Evolutionary conservation across 164 flowering plant species (phyloP), one percentile per base, ranked within the genome.

Genomic region (Cinnamomum micranthum): DNA sequence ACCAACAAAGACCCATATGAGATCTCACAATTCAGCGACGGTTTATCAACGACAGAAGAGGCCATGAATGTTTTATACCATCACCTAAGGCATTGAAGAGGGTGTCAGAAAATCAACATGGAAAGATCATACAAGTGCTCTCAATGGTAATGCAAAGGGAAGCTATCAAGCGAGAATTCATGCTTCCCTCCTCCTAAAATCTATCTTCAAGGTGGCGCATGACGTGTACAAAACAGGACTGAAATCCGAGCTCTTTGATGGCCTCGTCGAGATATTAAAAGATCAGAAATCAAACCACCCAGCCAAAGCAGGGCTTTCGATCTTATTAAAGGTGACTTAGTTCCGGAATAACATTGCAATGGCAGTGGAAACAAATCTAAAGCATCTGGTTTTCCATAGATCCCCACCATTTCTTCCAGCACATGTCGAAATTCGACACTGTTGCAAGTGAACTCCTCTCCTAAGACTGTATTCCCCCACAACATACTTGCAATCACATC

Each of bases 331-430:
- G 23, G 33, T 83, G 0, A 71, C 82, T 22, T 90, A 90, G 3
- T 89, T 83, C 83, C 91, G 92, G 2, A 74, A 86, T 35, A 94
- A 92, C 85, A 60, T 85, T 73, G 50, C 84, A 65, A 88, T 85
- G 71, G 91, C 88, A 0, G 87, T 86, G 17, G 91, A 87, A 62
- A 92, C 92, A 0, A n/a, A n/a, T n/a, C n/a, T n/a, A n/a, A n/a
- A n/a, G n/a, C n/a, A n/a, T n/a, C n/a, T n/a, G n/a, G n/a, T n/a
- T n/a, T n/a, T n/a, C n/a, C n/a, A n/a, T n/a, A n/a, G n/a, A n/a
- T n/a, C n/a, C n/a, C n/a, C n/a, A n/a, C n/a, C n/a, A n/a, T n/a
- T n/a, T n/a, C n/a, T n/a, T n/a, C n/a, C n/a, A n/a, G n/a, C n/a
- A n/a, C n/a, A n/a, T n/a, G n/a, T n/a, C n/a, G n/a, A n/a, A n/a